These are phyloP conservation scores for Ceratocystis cacaofunesta DNA, from an alignment of 2,329 filamentous ascomycete species.

Conservation along the genomic window DNA sequence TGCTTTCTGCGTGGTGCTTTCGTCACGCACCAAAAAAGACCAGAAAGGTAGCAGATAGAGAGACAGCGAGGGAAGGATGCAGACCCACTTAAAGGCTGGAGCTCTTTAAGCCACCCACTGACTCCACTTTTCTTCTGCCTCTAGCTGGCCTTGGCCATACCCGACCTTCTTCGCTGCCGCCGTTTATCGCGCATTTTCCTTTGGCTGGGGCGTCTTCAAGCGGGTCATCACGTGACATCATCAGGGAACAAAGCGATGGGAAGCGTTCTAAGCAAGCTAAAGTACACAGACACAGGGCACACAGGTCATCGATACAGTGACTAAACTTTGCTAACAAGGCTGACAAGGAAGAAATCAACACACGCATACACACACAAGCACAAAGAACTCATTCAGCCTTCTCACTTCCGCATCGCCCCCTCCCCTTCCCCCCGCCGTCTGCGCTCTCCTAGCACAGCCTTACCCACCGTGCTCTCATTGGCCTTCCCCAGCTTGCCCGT, in stretches of 20 bases:
- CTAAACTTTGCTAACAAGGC: too few species aligned
- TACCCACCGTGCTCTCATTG: constrained; percentile 54
- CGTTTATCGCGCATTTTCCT: constrained; percentile 17
- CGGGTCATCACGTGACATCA: too few species aligned
- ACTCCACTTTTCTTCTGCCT: neutral
- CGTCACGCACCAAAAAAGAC: neutral
- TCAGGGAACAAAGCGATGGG: too few species aligned
- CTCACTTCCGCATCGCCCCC: neutral
- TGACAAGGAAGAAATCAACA: neutral
- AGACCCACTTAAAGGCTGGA: constrained; percentile 5
- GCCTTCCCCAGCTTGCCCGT: constrained; percentile 44
- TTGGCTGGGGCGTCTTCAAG: neutral
- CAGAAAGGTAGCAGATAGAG: neutral
- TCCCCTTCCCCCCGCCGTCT: neutral
- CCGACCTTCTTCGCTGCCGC: neutral
- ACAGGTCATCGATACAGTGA: too few species aligned
- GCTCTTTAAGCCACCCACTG: neutral
- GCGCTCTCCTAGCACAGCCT: constrained; percentile 42
- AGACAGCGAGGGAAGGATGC: neutral
- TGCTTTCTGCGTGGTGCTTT: neutral
- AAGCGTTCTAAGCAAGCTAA: too few species aligned
- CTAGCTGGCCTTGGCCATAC: neutral
- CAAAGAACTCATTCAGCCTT: neutral
- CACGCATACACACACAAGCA: neutral
- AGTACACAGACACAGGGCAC: too few species aligned